Evolutionary conservation across 257 asterid genomes (phyloP), one percentile per base, ranked within the genome.

Genomic region (Solanum clarkiae): DNA sequence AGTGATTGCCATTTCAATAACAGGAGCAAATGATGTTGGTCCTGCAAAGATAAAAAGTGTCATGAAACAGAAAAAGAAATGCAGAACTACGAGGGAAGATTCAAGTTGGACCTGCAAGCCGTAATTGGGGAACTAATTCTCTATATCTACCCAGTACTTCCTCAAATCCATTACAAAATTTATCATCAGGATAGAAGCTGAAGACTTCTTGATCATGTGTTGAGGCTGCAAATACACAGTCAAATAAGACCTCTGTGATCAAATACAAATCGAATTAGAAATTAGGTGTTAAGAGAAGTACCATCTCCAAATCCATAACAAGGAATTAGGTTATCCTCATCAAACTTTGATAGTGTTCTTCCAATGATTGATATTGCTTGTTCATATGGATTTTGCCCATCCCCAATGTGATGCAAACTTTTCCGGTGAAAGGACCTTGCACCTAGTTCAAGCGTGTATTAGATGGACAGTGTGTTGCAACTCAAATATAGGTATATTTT

Each of bases 161-260:
- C 90, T 96, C 99, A 84, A 96, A 96, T 42, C 99, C 99, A 18
- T 96, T 93, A 85, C 99, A 96, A 85, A 90, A 91, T 84, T 92
- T 92, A 18, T 95, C 98, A 45, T 95, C 97, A 0, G 98, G 94
- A 56, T 87, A 91, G 87, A 96, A 96, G 89, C 95, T 92, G 88
- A 95, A 96, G 85, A 93, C 97, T 87, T 95, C 98, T 91, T 95
- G 98, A 88, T 96, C 99, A 89, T 96, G 99, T n/a, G 99, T 96
- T 18, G 99, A 93, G 80, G 99, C 98, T 96, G 94, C 74, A 87
- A 89, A 84, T 71, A 79, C 70, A 87, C 68, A 89, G 68, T 74
- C 72, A 85, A 62, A 84, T 84, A 80, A 45, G 83, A 57, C 49
- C 83, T 82, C 82, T 36, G 69, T 49, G 49, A 45, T 72, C 82